Evolutionary conservation across 495 filamentous ascomycete genomes (phyloP).

Genomic region (Neurospora sp.): DNA sequence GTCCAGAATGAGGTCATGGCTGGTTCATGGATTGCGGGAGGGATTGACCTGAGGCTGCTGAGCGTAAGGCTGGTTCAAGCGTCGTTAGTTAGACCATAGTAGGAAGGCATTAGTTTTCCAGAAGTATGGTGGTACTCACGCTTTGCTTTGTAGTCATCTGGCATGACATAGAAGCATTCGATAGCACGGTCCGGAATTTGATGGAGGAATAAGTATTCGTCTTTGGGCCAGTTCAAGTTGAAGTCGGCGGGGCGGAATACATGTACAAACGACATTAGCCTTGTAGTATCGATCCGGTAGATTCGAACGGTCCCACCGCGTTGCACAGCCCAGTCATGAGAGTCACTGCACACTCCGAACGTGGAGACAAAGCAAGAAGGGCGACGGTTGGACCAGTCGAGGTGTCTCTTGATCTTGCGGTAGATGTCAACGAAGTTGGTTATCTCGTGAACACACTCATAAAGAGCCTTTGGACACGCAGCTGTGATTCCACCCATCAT

Average conservation of each 20-base stretch:
- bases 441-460: rapidly evolving
- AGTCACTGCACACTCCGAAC: not conserved
- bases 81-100: no score
- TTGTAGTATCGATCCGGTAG: no score
- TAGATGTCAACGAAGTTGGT: not conserved
- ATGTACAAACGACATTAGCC: not conserved
- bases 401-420: not conserved
- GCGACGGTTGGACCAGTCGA: not conserved
- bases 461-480: no score
- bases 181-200: not conserved
- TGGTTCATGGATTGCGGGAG: not conserved
- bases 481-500: no score
- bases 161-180: no score
- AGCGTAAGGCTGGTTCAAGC: no score
- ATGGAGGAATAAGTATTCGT: not conserved
- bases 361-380: not conserved
- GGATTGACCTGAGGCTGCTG: not conserved
- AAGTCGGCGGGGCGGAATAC: not conserved
- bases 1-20: not conserved
- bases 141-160: no score
- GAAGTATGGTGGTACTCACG: no score
- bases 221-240: not conserved
- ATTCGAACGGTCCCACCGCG: no score
- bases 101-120: no score
- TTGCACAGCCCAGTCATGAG: no score